Percentiles rank a stretch among this genome's conserved stretches.
Conservation (phyloP, 2,329 filamentous ascomycete species). For the Alternaria infectoria region DNA sequence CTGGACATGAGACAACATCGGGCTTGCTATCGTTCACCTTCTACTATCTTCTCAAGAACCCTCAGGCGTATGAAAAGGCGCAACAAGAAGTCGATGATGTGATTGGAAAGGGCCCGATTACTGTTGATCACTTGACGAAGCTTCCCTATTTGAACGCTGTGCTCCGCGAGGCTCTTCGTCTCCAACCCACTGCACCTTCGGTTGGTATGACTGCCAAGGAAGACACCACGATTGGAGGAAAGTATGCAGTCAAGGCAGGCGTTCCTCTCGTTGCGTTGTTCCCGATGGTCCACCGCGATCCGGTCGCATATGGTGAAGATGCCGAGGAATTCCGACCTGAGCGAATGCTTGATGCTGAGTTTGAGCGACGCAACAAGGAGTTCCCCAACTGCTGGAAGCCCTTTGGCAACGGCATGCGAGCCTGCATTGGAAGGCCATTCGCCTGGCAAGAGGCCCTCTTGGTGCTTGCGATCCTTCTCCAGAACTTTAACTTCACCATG, state of each 20-base stretch:
- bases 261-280: slow-evolving; percentile 42
- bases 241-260: slow-evolving; percentile 47
- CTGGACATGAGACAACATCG: slow-evolving; percentile 47
- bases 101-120: slow-evolving; percentile 55
- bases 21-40: slow-evolving; percentile 53
- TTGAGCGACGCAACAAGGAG: slow-evolving; percentile 47
- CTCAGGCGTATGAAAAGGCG: slow-evolving; percentile 55
- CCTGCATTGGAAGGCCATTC: slow-evolving; percentile 61
- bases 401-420: slow-evolving; percentile 61
- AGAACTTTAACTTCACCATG: slow-evolving; percentile 53
- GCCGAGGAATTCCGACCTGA: slow-evolving; percentile 55
- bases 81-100: slow-evolving; percentile 63
- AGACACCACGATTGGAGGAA: slow-evolving; percentile 44
- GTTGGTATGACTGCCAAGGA: slow-evolving; percentile 50
- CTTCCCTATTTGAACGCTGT: slow-evolving; percentile 63
- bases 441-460: slow-evolving; percentile 62
- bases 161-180: slow-evolving; percentile 62
- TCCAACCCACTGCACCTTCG: slow-evolving; percentile 61
- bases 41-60: slow-evolving; percentile 61
- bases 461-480: slow-evolving; percentile 51
- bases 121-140: slow-evolving; percentile 57
- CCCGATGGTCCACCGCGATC: slow-evolving; percentile 50
- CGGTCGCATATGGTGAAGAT: slow-evolving; percentile 53
- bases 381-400: slow-evolving; percentile 58
- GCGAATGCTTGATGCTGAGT: slow-evolving; percentile 55